Percentiles rank a stretch among this genome's conserved stretches.
Conservation (phyloP, 352 stramenopile genomes). For the Pythium biforme region DNA sequence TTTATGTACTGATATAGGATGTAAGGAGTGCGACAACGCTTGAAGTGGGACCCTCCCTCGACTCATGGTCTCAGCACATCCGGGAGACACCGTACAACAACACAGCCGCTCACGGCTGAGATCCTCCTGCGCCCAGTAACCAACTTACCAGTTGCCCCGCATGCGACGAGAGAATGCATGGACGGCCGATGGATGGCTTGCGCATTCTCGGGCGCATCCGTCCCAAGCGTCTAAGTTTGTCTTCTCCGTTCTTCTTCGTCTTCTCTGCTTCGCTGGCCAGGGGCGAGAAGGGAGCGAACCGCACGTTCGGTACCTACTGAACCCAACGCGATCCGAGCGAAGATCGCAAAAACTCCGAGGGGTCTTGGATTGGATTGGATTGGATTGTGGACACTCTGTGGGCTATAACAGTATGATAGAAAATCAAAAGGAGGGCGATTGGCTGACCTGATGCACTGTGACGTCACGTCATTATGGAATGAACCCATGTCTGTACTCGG, state of each 20-base stretch:
- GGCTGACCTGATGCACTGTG: not conserved
- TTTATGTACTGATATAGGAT: not conserved
- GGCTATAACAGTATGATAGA: no score
- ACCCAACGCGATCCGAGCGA: not conserved
- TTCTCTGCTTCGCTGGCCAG: not conserved
- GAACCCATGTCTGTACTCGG: not conserved
- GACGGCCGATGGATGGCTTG: no score
- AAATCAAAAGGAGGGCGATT: no score
- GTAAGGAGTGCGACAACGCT: not conserved
- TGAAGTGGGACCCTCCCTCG: conserved; percentile 5
- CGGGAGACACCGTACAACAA: conserved; percentile 5
- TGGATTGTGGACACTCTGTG: no score
- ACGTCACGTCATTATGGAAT: conserved; percentile 2
- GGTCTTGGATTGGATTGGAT: no score
- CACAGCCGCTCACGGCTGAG: not conserved
- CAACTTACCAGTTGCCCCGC: not conserved
- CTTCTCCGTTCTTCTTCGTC: not conserved
- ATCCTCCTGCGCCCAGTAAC: not conserved
- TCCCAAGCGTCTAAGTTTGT: no score
- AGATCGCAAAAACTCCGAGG: not conserved
- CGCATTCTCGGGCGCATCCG: no score
- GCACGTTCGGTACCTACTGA: not conserved
- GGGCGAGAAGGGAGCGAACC: no score
- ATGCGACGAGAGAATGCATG: not conserved
- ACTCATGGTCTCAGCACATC: conserved; percentile 11